phyloP scores from a whole-genome alignment of 2,329 filamentous ascomycete species.

The Phaeophleospora eucalypticola region DNA sequence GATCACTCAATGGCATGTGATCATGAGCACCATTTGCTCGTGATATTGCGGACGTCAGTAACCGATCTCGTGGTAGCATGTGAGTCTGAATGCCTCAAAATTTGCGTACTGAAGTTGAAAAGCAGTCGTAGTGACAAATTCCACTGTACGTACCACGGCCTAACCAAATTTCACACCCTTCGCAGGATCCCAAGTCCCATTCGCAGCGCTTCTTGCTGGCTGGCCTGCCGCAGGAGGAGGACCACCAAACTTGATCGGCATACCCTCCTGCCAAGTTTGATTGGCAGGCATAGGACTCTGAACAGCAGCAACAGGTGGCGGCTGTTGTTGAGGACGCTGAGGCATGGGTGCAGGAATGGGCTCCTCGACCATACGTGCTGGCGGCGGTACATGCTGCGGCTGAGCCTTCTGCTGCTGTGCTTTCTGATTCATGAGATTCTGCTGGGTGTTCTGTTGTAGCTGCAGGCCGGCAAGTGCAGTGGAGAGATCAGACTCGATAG shows the following conservation, averaged over 20 bases:
- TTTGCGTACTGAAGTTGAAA: no score
- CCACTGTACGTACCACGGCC: background rate
- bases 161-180: constrained; percentile 25
- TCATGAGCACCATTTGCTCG: no score
- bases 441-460: constrained; percentile 43
- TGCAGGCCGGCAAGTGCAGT: constrained; percentile 58
- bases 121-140: no score
- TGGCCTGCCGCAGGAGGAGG: constrained; percentile 5
- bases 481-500: constrained; percentile 64
- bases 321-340: constrained; percentile 30
- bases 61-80: no score
- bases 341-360: constrained; percentile 54
- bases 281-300: constrained; percentile 20
- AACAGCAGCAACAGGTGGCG: constrained; percentile 29
- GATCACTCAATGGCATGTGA: no score
- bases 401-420: constrained; percentile 36
- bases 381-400: constrained; percentile 21
- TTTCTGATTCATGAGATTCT: constrained; percentile 35
- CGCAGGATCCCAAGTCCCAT: constrained; percentile 26
- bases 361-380: constrained; percentile 20
- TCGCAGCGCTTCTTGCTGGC: constrained; percentile 1
- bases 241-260: constrained; percentile 33
- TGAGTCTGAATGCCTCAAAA: no score
- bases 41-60: no score
- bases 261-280: constrained; percentile 33